Base-by-base conservation (phyloP, 176 grass and related monocot species). In the Phragmites australis region DNA sequence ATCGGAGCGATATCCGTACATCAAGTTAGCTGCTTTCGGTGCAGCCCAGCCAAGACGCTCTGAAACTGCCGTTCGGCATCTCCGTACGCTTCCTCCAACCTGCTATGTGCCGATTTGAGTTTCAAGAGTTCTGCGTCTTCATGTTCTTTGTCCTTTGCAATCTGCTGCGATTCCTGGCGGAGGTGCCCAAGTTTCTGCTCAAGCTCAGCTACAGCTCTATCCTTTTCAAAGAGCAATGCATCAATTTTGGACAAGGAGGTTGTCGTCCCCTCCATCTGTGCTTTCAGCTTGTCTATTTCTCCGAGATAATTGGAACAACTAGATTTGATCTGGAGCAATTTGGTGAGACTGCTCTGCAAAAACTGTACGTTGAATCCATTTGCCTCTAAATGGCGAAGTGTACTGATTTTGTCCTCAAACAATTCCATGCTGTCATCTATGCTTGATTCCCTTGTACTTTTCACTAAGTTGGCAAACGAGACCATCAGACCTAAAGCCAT, bases 401-500 rank as follows among this genome's bases (percentile, higher is more conserved):
- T 34, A 1, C 19, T 55, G 17, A 91, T 59, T 61, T 66, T 85
- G 47, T 81, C 87, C 17, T 89, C 39, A 12, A 94, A 78, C 62
- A 30, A 45, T 19, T 64, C 77, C 29, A 41, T 34, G 74, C 19
- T 50, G n/a, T 91, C 74, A 45, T 59, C 63, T 60, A 91, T 84
- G 46, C 57, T 1, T 22, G 88, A 74, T 41, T 67, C 56, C 19
- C 29, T 61, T 31, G 82, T 78, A 77, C 13, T 50, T 27, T 81
- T 46, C 61, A 87, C 86, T 55, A 91, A 48, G 42, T 74, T 82
- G 16, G 73, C 55, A 81, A 79, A 94, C 7, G 86, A 67, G 34
- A 87, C 17, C 83, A 85, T 94, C 45, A 94, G 6, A 66, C 92
- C 92, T 82, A 94, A 76, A 27, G 92, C 92, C 31, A 83, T 82